Base-by-base conservation (phyloP, 495 filamentous ascomycete genomes). In the Trichoderma reesei region DNA sequence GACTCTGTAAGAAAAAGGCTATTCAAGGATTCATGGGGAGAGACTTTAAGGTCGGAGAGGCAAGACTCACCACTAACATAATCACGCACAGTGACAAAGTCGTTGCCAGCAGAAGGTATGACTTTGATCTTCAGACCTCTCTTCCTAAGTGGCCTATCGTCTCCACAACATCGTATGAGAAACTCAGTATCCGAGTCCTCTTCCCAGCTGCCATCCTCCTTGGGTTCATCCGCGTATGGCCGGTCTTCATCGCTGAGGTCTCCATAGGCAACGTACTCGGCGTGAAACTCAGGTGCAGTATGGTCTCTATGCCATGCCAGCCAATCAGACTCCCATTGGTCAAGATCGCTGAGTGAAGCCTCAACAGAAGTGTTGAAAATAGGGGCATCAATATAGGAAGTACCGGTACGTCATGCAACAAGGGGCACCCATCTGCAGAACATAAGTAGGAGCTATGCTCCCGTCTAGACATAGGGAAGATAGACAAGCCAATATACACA, bases 291-390 rank as follows among this genome's bases (percentile, higher is more conserved):
- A 48, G 44, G 16, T 48, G 61, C 68, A 46, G 33, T 41, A 61
- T 67, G 62, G 44, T 60, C 46, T 41, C 51, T 16, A 59, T 66
- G 62, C 59, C 51, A 67, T 61, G 36, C 67, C 16, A 64, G 10
- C 67, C 69, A 69, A 42, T 42, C 46, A 34, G 33, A 41, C 66
- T 71, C 65, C 67, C 67, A 71, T 8, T 44, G 38, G 20, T 67
- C 64, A 38, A 69, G 65, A n/a, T 69, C 62, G 44, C 59, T 39
- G 6, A 67, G 33, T 36, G 41, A 51, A 41, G 41, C 67, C 36
- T 48, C 60, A 11, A 69, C 26, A 66, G 64, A n/a, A n/a, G n/a
- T 41, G 11, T 11, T 44, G 14, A 44, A 44, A 44, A 44, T 44
- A 44, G 41, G 14, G 41, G 41, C 41, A 44, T 13, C 11, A 13